Conservation (phyloP, 1,139 yeast species). For the Nematodospora anomalae region DNA sequence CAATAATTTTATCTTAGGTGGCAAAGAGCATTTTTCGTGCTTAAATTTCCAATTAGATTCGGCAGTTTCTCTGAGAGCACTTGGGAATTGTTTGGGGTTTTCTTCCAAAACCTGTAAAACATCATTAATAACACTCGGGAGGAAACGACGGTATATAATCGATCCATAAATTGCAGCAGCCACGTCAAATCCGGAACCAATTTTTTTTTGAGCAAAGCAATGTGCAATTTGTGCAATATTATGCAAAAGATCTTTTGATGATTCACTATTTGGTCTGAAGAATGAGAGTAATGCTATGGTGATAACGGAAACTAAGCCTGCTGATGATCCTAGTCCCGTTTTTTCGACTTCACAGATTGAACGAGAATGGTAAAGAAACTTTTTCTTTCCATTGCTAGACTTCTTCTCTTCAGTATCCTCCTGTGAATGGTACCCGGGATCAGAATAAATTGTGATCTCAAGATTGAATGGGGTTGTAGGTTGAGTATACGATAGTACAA, state of each 20-base stretch:
- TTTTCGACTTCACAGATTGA: slow-evolving; percentile 77
- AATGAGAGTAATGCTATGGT: slow-evolving; percentile 65
- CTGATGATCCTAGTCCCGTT: slow-evolving; percentile 95
- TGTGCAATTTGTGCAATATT: slow-evolving; percentile 87
- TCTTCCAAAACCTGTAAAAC: slow-evolving; percentile 28
- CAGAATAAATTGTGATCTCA: slow-evolving; percentile 70
- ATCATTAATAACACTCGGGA: slow-evolving; percentile 49
- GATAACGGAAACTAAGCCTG: slow-evolving; percentile 84
- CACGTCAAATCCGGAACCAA: slow-evolving; percentile 96
- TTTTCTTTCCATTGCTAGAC: slow-evolving; percentile 33
- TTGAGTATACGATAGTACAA: slow-evolving; percentile 53
- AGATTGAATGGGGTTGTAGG: slow-evolving; percentile 35
- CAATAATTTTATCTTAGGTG: slow-evolving; percentile 62
- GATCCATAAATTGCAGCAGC: slow-evolving; percentile 95
- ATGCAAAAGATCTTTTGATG: slow-evolving; percentile 52
- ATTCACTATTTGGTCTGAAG: slow-evolving; percentile 27
- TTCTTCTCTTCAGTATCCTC: slow-evolving; percentile 36
- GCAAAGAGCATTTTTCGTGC: slow-evolving; percentile 58
- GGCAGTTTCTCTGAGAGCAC: slow-evolving; percentile 37
- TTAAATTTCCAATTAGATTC: slow-evolving; percentile 60
- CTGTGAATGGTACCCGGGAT: slow-evolving; percentile 87
- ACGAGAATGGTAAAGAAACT: slow-evolving; percentile 59
- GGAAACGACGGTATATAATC: slow-evolving; percentile 73
- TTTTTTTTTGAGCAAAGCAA: slow-evolving; percentile 89
- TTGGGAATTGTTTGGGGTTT: slow-evolving; percentile 11